Conservation (phyloP, 2,329 filamentous ascomycete species). For the Emericellopsis atlantica region DNA sequence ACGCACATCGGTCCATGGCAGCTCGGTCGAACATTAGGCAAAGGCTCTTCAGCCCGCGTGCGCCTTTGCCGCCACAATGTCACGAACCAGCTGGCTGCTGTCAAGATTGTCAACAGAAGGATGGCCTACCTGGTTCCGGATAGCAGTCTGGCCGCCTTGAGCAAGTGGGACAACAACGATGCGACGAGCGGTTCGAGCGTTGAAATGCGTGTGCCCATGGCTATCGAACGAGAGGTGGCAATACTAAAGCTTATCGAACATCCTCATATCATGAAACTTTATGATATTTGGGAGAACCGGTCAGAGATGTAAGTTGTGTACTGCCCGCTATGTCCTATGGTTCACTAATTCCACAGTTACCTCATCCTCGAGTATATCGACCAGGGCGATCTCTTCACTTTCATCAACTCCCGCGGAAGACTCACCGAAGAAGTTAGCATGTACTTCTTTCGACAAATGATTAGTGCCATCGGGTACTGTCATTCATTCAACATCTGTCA, state of each 20-base stretch:
- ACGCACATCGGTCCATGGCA: conserved; percentile 91
- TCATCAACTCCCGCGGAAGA: conserved; percentile 63
- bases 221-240: conserved; percentile 87
- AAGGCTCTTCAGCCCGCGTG: conserved; percentile 81
- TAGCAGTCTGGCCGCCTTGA: conserved; percentile 73
- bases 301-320: conserved; percentile 67
- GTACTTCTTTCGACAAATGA: conserved; percentile 82
- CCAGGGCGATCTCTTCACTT: conserved; percentile 68
- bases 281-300: conserved; percentile 96
- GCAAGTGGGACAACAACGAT: conserved; percentile 52
- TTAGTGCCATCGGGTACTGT: conserved; percentile 83
- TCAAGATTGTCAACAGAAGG: conserved; percentile 88
- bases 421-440: conserved; percentile 71
- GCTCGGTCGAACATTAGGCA: conserved; percentile 76
- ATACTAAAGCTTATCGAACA: conserved; percentile 96
- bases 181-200: conserved; percentile 40
- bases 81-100: conserved; percentile 72
- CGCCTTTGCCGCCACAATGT: conserved; percentile 69
- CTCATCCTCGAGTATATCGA: conserved; percentile 89
- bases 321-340: neutral
- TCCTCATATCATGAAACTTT: conserved; percentile 84
- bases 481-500: conserved; percentile 94
- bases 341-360: conserved; percentile 48
- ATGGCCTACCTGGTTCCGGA: conserved; percentile 72
- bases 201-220: conserved; percentile 65